Conservation (phyloP, 345 rosid species). For the Turritis glabra region DNA sequence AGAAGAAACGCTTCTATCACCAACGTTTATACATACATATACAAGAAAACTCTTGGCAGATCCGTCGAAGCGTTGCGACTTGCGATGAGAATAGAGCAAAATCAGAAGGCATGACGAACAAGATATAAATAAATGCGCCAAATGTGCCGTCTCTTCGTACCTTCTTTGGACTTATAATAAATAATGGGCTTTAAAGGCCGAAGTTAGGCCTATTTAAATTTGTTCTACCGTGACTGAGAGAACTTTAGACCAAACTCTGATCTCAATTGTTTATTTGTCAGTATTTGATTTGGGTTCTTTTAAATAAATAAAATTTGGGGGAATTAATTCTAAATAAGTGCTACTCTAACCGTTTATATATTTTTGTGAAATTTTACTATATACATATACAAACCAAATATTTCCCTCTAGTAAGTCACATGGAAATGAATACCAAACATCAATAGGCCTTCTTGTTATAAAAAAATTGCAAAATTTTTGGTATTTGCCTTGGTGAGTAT, state of each 20-base stretch:
- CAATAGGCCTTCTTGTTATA: too few relatives aligned
- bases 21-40: not conserved
- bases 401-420: too few relatives aligned
- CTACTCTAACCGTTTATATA: too few relatives aligned
- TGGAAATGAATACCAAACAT: too few relatives aligned
- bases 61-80: conserved; percentile 1
- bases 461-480: too few relatives aligned
- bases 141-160: not conserved
- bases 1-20: not conserved
- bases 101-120: not conserved
- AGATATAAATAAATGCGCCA: not conserved
- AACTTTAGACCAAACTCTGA: conserved; percentile 23
- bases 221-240: conserved; percentile 35
- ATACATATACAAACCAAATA: too few relatives aligned
- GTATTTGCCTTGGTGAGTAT: too few relatives aligned
- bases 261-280: not conserved
- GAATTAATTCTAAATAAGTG: too few relatives aligned
- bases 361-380: too few relatives aligned
- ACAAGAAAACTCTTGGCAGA: not conserved
- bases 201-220: too few relatives aligned
- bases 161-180: not conserved
- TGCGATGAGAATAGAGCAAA: not conserved
- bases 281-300: not conserved
- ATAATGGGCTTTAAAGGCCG: not conserved
- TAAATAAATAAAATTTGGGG: too few relatives aligned